Evolutionary conservation across 345 rosid genomes (phyloP).

Genomic region (Hibiscus syriacus): DNA sequence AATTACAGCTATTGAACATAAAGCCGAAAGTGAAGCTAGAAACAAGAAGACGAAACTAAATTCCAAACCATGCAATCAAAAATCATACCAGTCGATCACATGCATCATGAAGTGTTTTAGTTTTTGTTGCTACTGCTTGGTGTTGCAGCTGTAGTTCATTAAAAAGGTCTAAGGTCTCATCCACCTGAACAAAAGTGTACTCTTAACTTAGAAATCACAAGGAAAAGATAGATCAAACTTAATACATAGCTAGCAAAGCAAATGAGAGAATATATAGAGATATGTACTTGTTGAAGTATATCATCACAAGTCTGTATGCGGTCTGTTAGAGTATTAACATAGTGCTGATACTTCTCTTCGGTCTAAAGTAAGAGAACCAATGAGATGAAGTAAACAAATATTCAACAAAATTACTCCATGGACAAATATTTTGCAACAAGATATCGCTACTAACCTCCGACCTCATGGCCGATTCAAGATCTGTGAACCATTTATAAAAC

Average conservation of each 20-base stretch:
- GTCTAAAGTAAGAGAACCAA: conserved; percentile 37
- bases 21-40: background rate
- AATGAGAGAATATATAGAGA: background rate
- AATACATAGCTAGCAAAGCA: background rate
- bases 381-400: conserved; percentile 7
- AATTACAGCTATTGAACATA: background rate
- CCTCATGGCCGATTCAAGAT: conserved; percentile 97
- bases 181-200: conserved; percentile 50
- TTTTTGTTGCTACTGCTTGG: conserved; percentile 89
- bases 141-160: conserved; percentile 82
- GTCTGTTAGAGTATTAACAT: too few species aligned
- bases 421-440: conserved; percentile 14
- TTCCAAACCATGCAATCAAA: background rate
- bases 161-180: conserved; percentile 81
- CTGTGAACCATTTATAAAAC: conserved; percentile 97
- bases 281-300: too few species aligned
- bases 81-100: conserved; percentile 67
- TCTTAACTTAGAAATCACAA: background rate
- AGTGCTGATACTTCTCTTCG: conserved; percentile 93
- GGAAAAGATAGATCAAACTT: conserved; percentile 2
- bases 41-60: conserved; percentile 5
- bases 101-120: conserved; percentile 99
- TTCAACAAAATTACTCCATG: background rate
- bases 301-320: too few species aligned
- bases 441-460: conserved; percentile 69